Evolutionary conservation across 805 yeast genomes (phyloP).

Genomic region (Wickerhamiella sergipiensis): DNA sequence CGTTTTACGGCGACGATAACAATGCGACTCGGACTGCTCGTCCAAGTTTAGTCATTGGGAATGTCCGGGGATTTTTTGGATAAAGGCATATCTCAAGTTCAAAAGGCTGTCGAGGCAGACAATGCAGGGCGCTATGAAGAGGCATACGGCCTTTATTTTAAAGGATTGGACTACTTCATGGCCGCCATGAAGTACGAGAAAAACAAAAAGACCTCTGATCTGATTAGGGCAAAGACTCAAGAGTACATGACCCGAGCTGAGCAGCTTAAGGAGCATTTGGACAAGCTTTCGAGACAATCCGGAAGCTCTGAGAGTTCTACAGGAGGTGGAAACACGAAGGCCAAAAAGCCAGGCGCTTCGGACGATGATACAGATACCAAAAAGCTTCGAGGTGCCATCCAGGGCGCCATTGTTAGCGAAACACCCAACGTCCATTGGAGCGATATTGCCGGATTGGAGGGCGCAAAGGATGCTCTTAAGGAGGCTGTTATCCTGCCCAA

Average conservation of each 20-base stretch:
- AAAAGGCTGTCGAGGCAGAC: slow-evolving; percentile 90
- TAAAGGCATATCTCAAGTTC: slow-evolving; percentile 90
- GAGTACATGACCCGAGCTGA: slow-evolving; percentile 91
- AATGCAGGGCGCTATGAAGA: slow-evolving; percentile 81
- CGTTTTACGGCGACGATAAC: too few species aligned
- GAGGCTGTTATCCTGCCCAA: slow-evolving; percentile 97
- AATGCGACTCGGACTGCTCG: too few species aligned
- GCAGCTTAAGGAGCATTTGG: slow-evolving; percentile 79
- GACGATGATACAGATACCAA: slow-evolving; percentile 63
- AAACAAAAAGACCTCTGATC: slow-evolving; percentile 75
- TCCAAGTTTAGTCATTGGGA: background rate
- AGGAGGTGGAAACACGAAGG: slow-evolving; percentile 41
- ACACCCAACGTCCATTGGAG: slow-evolving; percentile 89
- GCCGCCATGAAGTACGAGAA: slow-evolving; percentile 90
- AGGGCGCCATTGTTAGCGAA: slow-evolving; percentile 83
- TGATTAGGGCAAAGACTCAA: slow-evolving; percentile 75
- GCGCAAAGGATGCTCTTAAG: slow-evolving; percentile 89
- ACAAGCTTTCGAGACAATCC: slow-evolving; percentile 35
- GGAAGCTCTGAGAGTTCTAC: slow-evolving; percentile 40
- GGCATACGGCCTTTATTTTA: slow-evolving; percentile 84
- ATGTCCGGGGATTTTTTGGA: slow-evolving; percentile 53
- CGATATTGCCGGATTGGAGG: slow-evolving; percentile 91
- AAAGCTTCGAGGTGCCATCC: slow-evolving; percentile 77
- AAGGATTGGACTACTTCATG: slow-evolving; percentile 90
- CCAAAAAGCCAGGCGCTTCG: slow-evolving; percentile 32